These are phyloP conservation scores for Coniosporium tulheliwenetii DNA, from an alignment of 2,329 filamentous ascomycete genomes.

Conservation along the genomic window DNA sequence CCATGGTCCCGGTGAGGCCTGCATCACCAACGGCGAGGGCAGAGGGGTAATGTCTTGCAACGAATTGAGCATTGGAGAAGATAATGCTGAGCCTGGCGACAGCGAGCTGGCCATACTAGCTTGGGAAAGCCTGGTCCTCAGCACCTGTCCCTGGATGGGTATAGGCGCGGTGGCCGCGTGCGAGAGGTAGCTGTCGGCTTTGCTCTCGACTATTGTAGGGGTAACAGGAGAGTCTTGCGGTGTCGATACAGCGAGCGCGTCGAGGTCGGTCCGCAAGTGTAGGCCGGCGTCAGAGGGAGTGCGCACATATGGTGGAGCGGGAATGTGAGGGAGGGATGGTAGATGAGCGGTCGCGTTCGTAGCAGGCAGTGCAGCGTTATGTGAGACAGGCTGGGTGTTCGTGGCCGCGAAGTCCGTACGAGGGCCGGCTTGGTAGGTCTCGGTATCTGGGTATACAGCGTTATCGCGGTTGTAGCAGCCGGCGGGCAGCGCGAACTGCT, in stretches of 20 bases:
- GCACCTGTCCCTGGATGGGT: constrained; percentile 16
- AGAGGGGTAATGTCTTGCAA: constrained; percentile 35
- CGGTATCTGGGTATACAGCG: no score
- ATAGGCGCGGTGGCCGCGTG: constrained; percentile 21
- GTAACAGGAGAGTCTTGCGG: constrained; percentile 1
- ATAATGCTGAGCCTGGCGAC: constrained; percentile 15
- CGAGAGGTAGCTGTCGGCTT: constrained; percentile 12
- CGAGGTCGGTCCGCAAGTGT: constrained; percentile 13
- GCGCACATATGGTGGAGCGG: constrained; percentile 15
- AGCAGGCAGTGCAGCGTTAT: constrained; percentile 1
- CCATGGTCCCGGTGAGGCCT: constrained; percentile 27
- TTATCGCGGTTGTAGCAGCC: no score
- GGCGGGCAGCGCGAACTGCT: no score
- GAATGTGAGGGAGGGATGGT: constrained; percentile 11
- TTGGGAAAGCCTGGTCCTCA: constrained; percentile 25
- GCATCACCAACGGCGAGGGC: constrained; percentile 29
- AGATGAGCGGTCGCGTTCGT: neutral
- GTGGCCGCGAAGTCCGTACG: neutral
- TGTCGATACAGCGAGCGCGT: neutral
- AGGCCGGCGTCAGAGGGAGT: constrained; percentile 14
- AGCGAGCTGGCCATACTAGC: constrained; percentile 27
- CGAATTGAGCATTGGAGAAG: constrained; percentile 30
- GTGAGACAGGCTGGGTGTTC: constrained; percentile 1
- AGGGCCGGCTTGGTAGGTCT: no score
- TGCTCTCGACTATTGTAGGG: constrained; percentile 17